Percentiles rank a stretch among this genome's conserved stretches.
Evolutionary conservation across 148 eudicot genomes (phyloP).

Genomic region (Diospyros lotus): DNA sequence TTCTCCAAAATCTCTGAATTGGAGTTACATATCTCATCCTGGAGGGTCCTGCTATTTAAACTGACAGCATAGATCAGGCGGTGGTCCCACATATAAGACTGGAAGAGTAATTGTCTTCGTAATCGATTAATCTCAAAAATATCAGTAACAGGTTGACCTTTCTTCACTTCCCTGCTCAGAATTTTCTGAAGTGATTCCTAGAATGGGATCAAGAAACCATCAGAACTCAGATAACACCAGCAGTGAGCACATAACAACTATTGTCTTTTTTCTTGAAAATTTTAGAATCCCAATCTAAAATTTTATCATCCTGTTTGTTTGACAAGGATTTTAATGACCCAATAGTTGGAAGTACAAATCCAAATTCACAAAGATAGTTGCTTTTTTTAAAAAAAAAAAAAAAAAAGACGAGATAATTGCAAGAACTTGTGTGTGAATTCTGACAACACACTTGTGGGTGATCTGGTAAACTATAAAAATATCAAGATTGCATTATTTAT

Average conservation of each 20-base stretch:
- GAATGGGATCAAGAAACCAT: conserved; percentile 13
- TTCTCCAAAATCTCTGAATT: conserved; percentile 25
- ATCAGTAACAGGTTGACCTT: conserved; percentile 59
- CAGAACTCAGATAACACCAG: conserved; percentile 5
- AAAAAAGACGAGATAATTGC: too few species aligned
- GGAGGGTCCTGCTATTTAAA: conserved; percentile 28
- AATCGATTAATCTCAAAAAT: conserved; percentile 80
- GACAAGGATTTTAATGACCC: too few species aligned
- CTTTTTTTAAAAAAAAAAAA: too few species aligned
- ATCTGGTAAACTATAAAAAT: not conserved
- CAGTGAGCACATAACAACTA: not conserved
- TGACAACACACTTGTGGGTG: too few species aligned
- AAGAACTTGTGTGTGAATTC: too few species aligned
- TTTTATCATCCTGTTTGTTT: too few species aligned
- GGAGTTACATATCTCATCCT: conserved; percentile 13
- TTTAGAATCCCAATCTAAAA: not conserved
- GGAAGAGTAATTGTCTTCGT: conserved; percentile 74
- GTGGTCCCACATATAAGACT: conserved; percentile 89
- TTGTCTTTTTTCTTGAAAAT: not conserved
- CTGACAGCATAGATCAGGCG: conserved; percentile 66
- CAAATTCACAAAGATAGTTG: too few species aligned
- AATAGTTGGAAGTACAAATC: too few species aligned
- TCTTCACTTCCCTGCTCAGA: conserved; percentile 40
- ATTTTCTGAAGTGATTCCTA: conserved; percentile 64
- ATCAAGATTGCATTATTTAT: too few species aligned